Evolutionary conservation across 1,139 yeast genomes (phyloP).

Genomic region (Scheffersomyces segobiensis): DNA sequence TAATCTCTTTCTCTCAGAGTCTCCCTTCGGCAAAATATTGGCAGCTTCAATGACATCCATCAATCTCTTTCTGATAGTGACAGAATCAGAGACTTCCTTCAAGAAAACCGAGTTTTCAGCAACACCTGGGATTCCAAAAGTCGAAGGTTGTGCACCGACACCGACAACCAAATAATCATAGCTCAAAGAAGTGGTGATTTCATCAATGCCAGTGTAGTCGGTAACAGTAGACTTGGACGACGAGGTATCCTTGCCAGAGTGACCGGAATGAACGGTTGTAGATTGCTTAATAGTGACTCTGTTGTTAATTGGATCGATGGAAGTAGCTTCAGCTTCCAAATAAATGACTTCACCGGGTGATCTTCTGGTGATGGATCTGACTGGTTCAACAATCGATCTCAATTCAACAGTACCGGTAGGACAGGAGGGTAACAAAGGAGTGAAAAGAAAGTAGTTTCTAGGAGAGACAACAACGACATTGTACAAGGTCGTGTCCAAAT

Average conservation of each 20-base stretch:
- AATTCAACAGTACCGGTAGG: conserved; percentile 92
- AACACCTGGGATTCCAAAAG: conserved; percentile 93
- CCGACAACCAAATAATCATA: conserved; percentile 86
- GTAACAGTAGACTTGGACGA: conserved; percentile 52
- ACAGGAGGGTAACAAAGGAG: conserved; percentile 89
- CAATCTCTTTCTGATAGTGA: conserved; percentile 70
- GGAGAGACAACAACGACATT: conserved; percentile 91
- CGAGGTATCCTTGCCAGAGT: conserved; percentile 53
- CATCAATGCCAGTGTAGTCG: conserved; percentile 39
- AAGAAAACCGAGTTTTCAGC: conserved; percentile 82
- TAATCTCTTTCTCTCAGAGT: conserved; percentile 77
- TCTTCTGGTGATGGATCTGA: conserved; percentile 61
- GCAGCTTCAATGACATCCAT: conserved; percentile 86
- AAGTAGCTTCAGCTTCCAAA: conserved; percentile 89
- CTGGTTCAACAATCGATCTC: conserved; percentile 88
- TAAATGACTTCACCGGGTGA: conserved; percentile 78
- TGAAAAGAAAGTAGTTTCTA: conserved; percentile 90
- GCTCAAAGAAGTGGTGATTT: conserved; percentile 49
- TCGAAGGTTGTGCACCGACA: conserved; percentile 90
- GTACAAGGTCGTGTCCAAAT: conserved; percentile 81
- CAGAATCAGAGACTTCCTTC: conserved; percentile 84
- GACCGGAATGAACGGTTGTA: conserved; percentile 54
- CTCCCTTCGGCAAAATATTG: conserved; percentile 69
- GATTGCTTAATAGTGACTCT: conserved; percentile 59
- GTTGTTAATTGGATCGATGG: conserved; percentile 69